Evolutionary conservation across 345 rosid genomes (phyloP), one percentile per base, ranked within the genome.

Genomic region (Lepidium sativum): DNA sequence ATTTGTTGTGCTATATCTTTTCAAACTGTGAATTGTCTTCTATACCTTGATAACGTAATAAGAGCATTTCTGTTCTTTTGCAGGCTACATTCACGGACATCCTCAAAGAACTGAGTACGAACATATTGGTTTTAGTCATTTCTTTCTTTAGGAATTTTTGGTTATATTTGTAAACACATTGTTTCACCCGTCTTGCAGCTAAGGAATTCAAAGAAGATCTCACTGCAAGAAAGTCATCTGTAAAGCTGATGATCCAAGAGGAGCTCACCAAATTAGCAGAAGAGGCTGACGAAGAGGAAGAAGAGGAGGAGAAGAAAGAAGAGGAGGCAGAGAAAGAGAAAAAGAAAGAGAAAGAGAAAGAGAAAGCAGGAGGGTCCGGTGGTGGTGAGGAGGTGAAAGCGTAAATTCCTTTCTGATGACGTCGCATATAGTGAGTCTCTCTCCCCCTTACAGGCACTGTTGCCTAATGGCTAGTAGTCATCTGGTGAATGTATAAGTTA

Each of bases 21-120:
- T 12, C 31, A 61, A 35, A 43, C 8, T 45, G 31, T 53, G 45
- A 57, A 37, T 35, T 4, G 6, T n/a, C 55, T 53, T 52, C 41
- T 43, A 17, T 40, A 60, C 44, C 37, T 60, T 20, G 35, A 27
- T 34, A 53, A 53, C 17, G 17, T 62, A 25, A 54, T 44, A 17
- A 54, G 63, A 62, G 32, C 23, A 17, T 35, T 70, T 39, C 44
- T 53, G 35, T 54, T 68, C 32, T 72, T 79, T 50, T 87, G 83
- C 90, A 92, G 98, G 97, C 98, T 64, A 92, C 98, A 20, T 90
- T 92, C 80, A 87, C 96, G 0, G 98, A 92, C 79, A 89, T 92
- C 77, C 76, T 92, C 70, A 92, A 84, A 77, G 71, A 48, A 72
- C 96, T 92, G 8, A 96, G 98, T 92, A 90, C 68, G 75, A 32